phyloP scores from a whole-genome alignment of 2,329 filamentous ascomycete species.

The Trichoderma sp. region DNA sequence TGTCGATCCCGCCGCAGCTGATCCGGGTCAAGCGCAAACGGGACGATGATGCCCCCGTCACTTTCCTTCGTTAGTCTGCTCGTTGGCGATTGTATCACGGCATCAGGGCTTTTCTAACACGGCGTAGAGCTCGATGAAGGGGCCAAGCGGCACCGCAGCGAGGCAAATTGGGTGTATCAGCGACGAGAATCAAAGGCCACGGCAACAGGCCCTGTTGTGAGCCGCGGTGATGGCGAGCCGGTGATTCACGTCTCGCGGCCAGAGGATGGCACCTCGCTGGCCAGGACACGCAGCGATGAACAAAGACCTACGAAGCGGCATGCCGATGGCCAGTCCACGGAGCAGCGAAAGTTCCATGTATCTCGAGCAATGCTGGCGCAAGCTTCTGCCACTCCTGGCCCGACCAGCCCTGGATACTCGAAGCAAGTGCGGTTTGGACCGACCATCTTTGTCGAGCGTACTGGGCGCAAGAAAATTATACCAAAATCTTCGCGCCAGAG shows the following conservation, averaged over 20 bases:
- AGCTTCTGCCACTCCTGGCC: conserved; percentile 29
- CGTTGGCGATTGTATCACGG: conserved; percentile 9
- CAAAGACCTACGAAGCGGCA: conserved; percentile 27
- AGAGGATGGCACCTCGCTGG: conserved; percentile 36
- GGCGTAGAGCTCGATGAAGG: conserved; percentile 55
- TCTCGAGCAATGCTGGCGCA: conserved; percentile 52
- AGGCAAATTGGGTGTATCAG: conserved; percentile 59
- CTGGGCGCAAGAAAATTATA: conserved; percentile 44
- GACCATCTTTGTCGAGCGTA: conserved; percentile 62
- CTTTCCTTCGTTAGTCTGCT: conserved; percentile 55
- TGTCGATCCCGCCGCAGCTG: conserved; percentile 62
- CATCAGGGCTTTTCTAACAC: conserved; percentile 31
- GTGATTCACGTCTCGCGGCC: conserved; percentile 55
- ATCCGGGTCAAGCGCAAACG: conserved; percentile 67
- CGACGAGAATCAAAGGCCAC: conserved; percentile 48
- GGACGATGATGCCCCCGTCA: conserved; percentile 56
- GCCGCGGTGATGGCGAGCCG: conserved; percentile 41
- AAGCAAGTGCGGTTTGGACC: conserved; percentile 50
- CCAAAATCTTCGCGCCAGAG: conserved; percentile 31
- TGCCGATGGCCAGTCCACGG: conserved; percentile 29
- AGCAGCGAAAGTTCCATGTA: conserved; percentile 60
- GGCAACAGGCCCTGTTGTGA: conserved; percentile 33
- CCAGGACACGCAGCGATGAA: conserved; percentile 27
- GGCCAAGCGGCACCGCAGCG: conserved; percentile 58
- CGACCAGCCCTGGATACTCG: conserved; percentile 39